Conservation (phyloP, 805 yeast genomes). For the Saccharomycopsis fodiens region DNA sequence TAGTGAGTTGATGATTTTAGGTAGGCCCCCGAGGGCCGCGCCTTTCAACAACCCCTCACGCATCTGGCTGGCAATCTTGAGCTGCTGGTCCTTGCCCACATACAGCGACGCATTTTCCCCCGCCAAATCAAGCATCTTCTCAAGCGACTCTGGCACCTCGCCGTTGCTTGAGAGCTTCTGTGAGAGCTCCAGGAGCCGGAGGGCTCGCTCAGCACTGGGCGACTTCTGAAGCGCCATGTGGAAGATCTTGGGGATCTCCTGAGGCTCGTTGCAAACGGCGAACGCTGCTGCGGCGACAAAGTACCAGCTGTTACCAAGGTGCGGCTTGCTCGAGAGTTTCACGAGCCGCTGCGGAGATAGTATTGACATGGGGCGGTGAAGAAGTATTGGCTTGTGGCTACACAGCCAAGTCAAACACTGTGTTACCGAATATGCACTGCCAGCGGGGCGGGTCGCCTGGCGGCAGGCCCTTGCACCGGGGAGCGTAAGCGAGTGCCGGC, state of each 20-base stretch:
- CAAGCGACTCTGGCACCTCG: constrained; percentile 17
- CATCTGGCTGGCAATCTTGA: constrained; percentile 41
- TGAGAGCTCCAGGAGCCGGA: constrained; percentile 5
- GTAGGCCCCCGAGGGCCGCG: constrained; percentile 75
- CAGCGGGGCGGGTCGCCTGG: too few species aligned
- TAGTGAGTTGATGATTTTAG: constrained; percentile 75
- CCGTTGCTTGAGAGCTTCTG: constrained; percentile 8
- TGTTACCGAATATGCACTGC: too few species aligned
- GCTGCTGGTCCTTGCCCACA: constrained; percentile 21
- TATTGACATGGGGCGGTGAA: constrained; percentile 24
- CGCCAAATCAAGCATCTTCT: constrained; percentile 11
- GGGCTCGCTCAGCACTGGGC: constrained; percentile 19
- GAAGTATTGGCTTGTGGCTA: too few species aligned
- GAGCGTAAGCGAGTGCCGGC: too few species aligned
- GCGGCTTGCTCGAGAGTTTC: constrained; percentile 46
- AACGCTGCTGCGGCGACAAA: constrained; percentile 73
- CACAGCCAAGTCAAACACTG: too few species aligned
- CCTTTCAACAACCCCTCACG: constrained; percentile 76
- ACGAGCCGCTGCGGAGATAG: constrained; percentile 51
- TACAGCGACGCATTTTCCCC: neutral
- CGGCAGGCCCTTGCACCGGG: too few species aligned
- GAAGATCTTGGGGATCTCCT: constrained; percentile 68
- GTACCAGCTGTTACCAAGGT: constrained; percentile 59
- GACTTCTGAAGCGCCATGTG: constrained; percentile 48
- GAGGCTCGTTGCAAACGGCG: constrained; percentile 74